Percentiles rank a stretch among this genome's conserved stretches.
Conservation (phyloP, 2,329 filamentous ascomycete species). For the Monosporascus sp. region DNA sequence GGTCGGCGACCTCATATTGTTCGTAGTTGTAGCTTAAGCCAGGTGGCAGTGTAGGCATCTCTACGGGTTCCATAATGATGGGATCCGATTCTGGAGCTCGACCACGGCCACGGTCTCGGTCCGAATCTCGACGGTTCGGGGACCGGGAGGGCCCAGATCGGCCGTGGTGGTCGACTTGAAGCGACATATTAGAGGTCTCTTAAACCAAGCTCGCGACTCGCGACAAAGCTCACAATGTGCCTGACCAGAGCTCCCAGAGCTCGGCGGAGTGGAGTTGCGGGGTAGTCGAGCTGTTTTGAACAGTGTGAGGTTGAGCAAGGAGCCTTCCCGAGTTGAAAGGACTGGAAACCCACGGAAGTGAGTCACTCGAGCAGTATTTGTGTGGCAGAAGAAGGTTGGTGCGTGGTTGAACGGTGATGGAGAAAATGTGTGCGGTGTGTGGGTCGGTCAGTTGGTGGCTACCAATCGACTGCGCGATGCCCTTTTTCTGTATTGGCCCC, state of each 20-base stretch:
- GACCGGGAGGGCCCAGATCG: conserved; percentile 45
- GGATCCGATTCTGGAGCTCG: conserved; percentile 24
- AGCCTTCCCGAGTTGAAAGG: no score
- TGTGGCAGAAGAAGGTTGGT: no score
- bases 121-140: conserved; percentile 31
- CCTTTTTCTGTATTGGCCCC: no score
- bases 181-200: conserved; percentile 39
- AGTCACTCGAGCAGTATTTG: no score
- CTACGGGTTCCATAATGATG: conserved; percentile 34
- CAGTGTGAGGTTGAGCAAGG: no score
- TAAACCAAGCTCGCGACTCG: not conserved
- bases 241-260: not conserved
- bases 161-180: conserved; percentile 40
- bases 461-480: no score
- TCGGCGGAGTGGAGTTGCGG: no score
- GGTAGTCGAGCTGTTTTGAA: no score
- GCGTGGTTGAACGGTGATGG: no score
- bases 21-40: conserved; percentile 37
- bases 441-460: no score
- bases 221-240: not conserved
- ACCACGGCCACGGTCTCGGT: conserved; percentile 31
- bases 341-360: no score
- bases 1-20: conserved; percentile 14
- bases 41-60: conserved; percentile 33
- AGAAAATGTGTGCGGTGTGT: no score